phyloP scores from a whole-genome alignment of 2,329 filamentous ascomycete species.

The Pleoardoris graminearum region DNA sequence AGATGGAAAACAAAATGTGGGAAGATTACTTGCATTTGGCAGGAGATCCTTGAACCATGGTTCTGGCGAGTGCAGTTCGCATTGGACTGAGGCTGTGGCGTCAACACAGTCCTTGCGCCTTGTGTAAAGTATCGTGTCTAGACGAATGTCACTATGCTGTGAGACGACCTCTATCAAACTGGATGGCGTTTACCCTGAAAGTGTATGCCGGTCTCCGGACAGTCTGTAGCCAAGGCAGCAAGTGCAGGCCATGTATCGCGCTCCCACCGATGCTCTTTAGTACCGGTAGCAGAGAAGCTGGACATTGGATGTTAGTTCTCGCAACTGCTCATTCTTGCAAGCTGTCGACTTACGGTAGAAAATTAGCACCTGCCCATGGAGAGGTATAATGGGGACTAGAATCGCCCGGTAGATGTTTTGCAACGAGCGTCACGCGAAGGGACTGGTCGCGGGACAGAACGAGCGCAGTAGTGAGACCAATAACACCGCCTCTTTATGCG shows the following conservation, averaged over 20 bases:
- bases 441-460: conserved; percentile 58
- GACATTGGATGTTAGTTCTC: conserved; percentile 45
- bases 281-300: conserved; percentile 52
- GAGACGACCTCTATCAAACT: neutral
- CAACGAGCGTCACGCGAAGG: conserved; percentile 68
- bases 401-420: conserved; percentile 91
- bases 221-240: conserved; percentile 52
- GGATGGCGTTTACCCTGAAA: conserved; percentile 61
- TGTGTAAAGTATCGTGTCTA: conserved; percentile 49
- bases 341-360: conserved; percentile 13
- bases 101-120: conserved; percentile 64
- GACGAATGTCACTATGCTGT: neutral
- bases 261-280: conserved; percentile 42
- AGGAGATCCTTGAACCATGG: conserved; percentile 74
- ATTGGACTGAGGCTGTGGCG: conserved; percentile 60
- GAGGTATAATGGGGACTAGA: conserved; percentile 90
- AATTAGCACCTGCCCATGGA: conserved; percentile 86
- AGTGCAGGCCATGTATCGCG: conserved; percentile 49
- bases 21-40: conserved; percentile 59
- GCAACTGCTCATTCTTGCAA: neutral
- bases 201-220: conserved; percentile 77
- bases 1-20: neutral
- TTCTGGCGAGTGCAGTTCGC: conserved; percentile 64
- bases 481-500: conserved; percentile 67
- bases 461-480: conserved; percentile 67